Base-by-base conservation (phyloP, 2,329 filamentous ascomycete genomes). In the Fusarium sterilihyphosum region DNA sequence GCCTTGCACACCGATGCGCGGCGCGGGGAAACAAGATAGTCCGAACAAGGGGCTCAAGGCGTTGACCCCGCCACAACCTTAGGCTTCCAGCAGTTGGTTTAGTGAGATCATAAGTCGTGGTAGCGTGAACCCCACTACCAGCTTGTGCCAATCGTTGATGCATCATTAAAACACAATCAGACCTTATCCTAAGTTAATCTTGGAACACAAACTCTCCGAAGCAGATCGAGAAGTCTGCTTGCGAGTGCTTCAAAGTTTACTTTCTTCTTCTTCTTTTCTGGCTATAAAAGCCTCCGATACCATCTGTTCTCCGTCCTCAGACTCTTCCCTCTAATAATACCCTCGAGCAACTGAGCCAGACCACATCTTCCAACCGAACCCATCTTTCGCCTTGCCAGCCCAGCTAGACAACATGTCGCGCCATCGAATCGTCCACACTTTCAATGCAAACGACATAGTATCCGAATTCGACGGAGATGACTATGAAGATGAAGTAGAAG, bases 401-500 rank as follows among this genome's bases (percentile, higher is more conserved):
- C 37, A 38, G 17, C 29, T n/a, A 29, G 8, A 58, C 63, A 71
- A 59, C 13, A 79, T 79, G 77, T 79, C 77, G 29, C 77, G 77
- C 14, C 77, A 79, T 54, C 66, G 77, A 47, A 78, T 79, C 49
- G 77, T 79, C 41, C 76, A 79, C 64, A 85, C 88, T 61, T 88
- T 86, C 77, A 83, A 88, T 71, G 84, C 88, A 22, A 87, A 87
- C 60, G 80, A 83, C 31, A 76, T 83, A 40, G 81, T 88, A 62
- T 84, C 88, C 65, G 86, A 89, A 69, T 88, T 84, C 63, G 87
- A 89, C 29, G 83, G 79, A 5, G 83, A 85, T 44, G 85, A 85
- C 11, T 84, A 84, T 20, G 86, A 83, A 22, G 83, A 85, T 52
- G 85, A 85, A 40, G 83, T 84, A 12, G 85, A 86, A 22, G 85